phyloP scores from a whole-genome alignment of 2,329 filamentous ascomycete species.

The Aspergillus aculeatus region DNA sequence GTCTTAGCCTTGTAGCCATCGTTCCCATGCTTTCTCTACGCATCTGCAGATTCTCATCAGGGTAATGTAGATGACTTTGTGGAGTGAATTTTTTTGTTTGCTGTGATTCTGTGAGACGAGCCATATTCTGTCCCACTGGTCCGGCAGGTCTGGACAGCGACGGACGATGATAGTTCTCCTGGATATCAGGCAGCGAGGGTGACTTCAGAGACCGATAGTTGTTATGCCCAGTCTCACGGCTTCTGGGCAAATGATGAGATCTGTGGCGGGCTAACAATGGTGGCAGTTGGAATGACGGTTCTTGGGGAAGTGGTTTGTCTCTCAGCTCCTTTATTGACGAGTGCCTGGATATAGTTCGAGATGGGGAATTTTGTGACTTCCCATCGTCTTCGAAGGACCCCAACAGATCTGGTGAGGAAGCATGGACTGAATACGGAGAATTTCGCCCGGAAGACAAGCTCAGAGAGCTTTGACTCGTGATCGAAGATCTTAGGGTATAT shows the following conservation, averaged over 20 bases:
- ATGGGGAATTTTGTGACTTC: slow-evolving; percentile 15
- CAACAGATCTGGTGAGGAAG: slow-evolving; percentile 22
- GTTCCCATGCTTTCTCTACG: slow-evolving; percentile 36
- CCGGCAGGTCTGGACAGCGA: slow-evolving; percentile 36
- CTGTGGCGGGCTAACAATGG: slow-evolving; percentile 29
- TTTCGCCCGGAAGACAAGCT: slow-evolving; percentile 17
- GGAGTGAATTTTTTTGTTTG: slow-evolving; percentile 12
- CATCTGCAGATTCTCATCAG: slow-evolving; percentile 33
- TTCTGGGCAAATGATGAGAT: slow-evolving; percentile 1
- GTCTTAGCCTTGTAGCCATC: slow-evolving; percentile 33
- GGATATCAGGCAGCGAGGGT: slow-evolving; percentile 9
- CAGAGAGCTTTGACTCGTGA: slow-evolving; percentile 34
- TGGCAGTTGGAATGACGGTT: slow-evolving; percentile 32
- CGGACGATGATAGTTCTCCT: slow-evolving; percentile 15
- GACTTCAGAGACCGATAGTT: slow-evolving; percentile 2
- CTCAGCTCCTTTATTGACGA: slow-evolving; percentile 28
- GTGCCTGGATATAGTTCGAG: slow-evolving; percentile 15
- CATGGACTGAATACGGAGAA: slow-evolving; percentile 26
- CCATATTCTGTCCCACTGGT: slow-evolving; percentile 37
- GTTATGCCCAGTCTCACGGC: slow-evolving; percentile 6
- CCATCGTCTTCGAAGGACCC: slow-evolving; percentile 37
- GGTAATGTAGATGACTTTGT: slow-evolving; percentile 17
- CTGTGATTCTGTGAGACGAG: slow-evolving; percentile 21
- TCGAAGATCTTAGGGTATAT: slow-evolving; percentile 36
- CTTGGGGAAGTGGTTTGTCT: slow-evolving; percentile 44